Conservation (phyloP, 495 filamentous ascomycete species). For the Tuber borchii region DNA sequence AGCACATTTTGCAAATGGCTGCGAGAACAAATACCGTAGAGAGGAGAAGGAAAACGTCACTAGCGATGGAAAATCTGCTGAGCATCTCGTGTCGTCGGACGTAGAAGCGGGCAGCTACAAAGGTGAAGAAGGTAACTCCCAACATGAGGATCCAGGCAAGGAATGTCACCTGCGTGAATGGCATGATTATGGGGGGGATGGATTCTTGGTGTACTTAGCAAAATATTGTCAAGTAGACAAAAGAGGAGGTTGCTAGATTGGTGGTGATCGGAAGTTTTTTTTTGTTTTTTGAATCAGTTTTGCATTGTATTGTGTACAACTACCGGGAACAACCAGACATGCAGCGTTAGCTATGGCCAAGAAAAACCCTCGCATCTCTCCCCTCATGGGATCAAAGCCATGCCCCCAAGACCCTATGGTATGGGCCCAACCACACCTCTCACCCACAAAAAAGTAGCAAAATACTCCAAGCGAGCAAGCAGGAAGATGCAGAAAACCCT, state of each 20-base stretch:
- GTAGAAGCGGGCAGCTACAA: background rate
- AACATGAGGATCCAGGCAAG: background rate
- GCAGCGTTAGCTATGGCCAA: too few species aligned
- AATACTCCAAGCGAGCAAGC: too few species aligned
- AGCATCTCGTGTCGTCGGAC: background rate
- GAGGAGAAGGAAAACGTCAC: background rate
- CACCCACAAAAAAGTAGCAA: too few species aligned
- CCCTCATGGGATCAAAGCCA: too few species aligned
- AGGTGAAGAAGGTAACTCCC: background rate
- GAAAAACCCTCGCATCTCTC: too few species aligned
- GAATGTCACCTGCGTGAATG: background rate
- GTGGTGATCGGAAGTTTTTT: too few species aligned
- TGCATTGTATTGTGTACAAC: too few species aligned
- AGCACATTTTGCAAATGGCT: background rate
- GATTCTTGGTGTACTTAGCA: background rate
- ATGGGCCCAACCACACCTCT: too few species aligned
- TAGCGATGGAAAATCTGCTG: background rate
- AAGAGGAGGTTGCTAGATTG: background rate
- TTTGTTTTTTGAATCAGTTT: too few species aligned
- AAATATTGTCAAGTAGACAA: background rate
- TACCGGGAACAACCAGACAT: too few species aligned
- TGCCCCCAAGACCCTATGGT: too few species aligned
- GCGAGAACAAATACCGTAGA: background rate
- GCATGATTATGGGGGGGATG: background rate
- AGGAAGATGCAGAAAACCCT: too few species aligned